Evolutionary conservation across 208 protist genomes (phyloP).

Genomic region (Plasmodiophora brassicae): DNA sequence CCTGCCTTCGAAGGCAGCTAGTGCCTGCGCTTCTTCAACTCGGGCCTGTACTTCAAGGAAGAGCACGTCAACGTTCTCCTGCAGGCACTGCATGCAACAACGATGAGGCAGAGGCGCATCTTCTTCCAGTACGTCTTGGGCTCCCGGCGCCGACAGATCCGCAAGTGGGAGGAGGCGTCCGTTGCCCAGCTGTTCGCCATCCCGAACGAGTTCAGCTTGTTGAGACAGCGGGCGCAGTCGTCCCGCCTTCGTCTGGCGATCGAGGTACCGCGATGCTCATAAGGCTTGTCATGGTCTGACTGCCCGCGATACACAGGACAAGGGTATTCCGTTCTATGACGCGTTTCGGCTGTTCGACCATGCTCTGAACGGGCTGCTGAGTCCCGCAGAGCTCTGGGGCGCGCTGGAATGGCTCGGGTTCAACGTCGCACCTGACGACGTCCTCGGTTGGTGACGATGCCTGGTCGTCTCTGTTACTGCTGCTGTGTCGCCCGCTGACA

Average conservation of each 20-base stretch:
- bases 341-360: slow-evolving; percentile 40
- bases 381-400: slow-evolving; percentile 29
- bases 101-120: neutral
- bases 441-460: slow-evolving; percentile 29
- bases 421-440: slow-evolving; percentile 28
- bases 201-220: slow-evolving; percentile 1
- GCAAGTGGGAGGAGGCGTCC: slow-evolving; percentile 37
- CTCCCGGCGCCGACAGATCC: neutral
- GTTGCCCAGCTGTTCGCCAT: slow-evolving; percentile 37
- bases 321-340: slow-evolving; percentile 33
- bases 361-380: slow-evolving; percentile 8
- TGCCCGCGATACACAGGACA: neutral
- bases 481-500: neutral
- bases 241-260: neutral
- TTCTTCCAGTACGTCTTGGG: slow-evolving; percentile 35
- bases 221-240: slow-evolving; percentile 21
- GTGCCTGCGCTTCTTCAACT: slow-evolving; percentile 54
- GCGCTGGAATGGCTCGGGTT: slow-evolving; percentile 32
- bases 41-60: slow-evolving; percentile 51
- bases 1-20: no score
- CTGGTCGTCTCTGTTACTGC: neutral
- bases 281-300: neutral
- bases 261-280: neutral
- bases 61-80: slow-evolving; percentile 47
- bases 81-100: slow-evolving; percentile 24